phyloP scores from a whole-genome alignment of 371 early-diverging fungal species.

The Mucor indicus region DNA sequence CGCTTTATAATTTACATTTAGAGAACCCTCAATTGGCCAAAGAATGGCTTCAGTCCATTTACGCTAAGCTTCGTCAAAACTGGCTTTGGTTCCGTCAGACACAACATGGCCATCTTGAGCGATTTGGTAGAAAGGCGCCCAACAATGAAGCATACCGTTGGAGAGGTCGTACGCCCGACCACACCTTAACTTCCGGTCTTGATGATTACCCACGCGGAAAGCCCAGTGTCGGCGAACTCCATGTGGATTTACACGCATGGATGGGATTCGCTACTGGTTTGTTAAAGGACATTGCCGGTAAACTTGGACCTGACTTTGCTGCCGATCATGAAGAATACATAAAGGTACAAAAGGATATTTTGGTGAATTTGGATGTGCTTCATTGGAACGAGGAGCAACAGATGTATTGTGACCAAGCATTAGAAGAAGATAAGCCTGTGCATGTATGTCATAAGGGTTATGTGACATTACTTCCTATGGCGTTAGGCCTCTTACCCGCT shows the following conservation, averaged over 20 bases:
- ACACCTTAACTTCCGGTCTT: slow-evolving; percentile 90
- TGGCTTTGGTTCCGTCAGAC: slow-evolving; percentile 83
- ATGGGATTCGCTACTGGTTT: slow-evolving; percentile 76
- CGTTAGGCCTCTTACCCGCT: slow-evolving; percentile 70
- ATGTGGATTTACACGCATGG: slow-evolving; percentile 91
- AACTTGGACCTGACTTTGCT: slow-evolving; percentile 50
- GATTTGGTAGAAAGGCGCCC: slow-evolving; percentile 51
- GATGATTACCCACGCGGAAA: slow-evolving; percentile 94
- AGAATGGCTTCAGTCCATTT: slow-evolving; percentile 59
- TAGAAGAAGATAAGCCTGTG: slow-evolving; percentile 47
- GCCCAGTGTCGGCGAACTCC: slow-evolving; percentile 77
- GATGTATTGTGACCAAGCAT: slow-evolving; percentile 78
- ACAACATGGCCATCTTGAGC: slow-evolving; percentile 68
- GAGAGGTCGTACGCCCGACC: slow-evolving; percentile 84
- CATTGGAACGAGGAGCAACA: slow-evolving; percentile 80
- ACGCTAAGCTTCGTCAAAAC: slow-evolving; percentile 68
- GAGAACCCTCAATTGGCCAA: slow-evolving; percentile 44
- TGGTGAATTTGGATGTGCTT: slow-evolving; percentile 46
- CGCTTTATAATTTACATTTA: slow-evolving; percentile 50
- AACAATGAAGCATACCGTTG: slow-evolving; percentile 81
- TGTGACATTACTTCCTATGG: slow-evolving; percentile 77
- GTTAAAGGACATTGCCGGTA: slow-evolving; percentile 64
- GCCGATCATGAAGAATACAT: slow-evolving; percentile 55
- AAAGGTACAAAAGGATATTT: slow-evolving; percentile 44
- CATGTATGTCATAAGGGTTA: slow-evolving; percentile 89